Evolutionary conservation across 768 basidiomycete genomes (phyloP).

Genomic region (Agaricus sinodeliciosus): DNA sequence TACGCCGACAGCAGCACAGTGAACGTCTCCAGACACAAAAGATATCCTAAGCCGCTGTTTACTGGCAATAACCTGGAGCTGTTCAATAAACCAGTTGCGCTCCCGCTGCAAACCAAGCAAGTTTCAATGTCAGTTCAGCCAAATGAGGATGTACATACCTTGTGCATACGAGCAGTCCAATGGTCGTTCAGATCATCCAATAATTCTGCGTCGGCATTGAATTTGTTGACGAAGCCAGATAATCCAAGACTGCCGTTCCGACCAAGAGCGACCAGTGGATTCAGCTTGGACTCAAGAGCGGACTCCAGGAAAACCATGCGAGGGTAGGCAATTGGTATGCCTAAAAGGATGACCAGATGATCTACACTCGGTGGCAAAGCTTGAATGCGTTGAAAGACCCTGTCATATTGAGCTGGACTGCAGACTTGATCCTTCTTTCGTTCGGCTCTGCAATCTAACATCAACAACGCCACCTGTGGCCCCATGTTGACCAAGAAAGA

Average conservation of each 20-base stretch:
- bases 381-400: conserved; percentile 57
- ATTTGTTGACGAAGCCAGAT: conserved; percentile 81
- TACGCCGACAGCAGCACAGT: conserved; percentile 79
- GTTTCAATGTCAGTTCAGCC: background rate
- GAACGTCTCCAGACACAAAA: conserved; percentile 91
- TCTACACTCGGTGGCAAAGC: conserved; percentile 61
- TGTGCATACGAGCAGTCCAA: conserved; percentile 81
- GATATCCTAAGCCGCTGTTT: conserved; percentile 65
- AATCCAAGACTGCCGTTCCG: conserved; percentile 60
- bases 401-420: conserved; percentile 64
- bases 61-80: conserved; percentile 68
- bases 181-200: conserved; percentile 95
- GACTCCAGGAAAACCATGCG: conserved; percentile 86
- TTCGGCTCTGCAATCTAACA: conserved; percentile 87
- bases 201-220: conserved; percentile 88
- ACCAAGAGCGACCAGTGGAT: conserved; percentile 76
- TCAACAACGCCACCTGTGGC: conserved; percentile 64
- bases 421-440: conserved; percentile 78
- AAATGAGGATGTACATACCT: conserved; percentile 32
- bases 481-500: conserved; percentile 79
- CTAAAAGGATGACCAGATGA: conserved; percentile 78
- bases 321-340: conserved; percentile 86
- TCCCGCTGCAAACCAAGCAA: conserved; percentile 52
- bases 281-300: conserved; percentile 73
- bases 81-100: conserved; percentile 81